Conservation (phyloP, 164 flowering plant genomes). For the Piper longum region DNA sequence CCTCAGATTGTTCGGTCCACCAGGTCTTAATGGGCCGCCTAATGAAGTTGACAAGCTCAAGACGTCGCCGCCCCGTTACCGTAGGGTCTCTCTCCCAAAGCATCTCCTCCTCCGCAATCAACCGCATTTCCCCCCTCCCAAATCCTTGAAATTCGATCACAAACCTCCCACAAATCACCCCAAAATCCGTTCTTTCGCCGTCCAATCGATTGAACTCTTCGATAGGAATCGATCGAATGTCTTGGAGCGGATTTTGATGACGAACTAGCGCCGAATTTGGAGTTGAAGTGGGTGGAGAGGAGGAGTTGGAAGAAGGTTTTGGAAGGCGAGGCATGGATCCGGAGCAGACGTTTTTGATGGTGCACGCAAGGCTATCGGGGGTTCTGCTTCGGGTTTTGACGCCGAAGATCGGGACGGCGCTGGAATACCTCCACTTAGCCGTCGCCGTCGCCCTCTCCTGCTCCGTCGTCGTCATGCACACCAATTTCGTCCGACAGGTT, state of each 20-base stretch:
- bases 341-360: conserved; percentile 83
- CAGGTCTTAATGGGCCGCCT: too few species aligned
- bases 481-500: conserved; percentile 88
- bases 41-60: too few species aligned
- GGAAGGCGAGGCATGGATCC: conserved; percentile 56
- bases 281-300: not conserved
- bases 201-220: too few species aligned
- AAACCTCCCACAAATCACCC: too few species aligned
- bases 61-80: too few species aligned
- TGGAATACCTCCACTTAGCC: conserved; percentile 58
- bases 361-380: conserved; percentile 57
- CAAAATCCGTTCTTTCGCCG: too few species aligned
- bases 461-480: conserved; percentile 87
- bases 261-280: not conserved
- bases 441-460: conserved; percentile 60
- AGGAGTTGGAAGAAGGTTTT: not conserved
- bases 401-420: conserved; percentile 51
- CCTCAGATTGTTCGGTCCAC: too few species aligned
- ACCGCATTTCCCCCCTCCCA: too few species aligned
- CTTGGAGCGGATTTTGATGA: not conserved
- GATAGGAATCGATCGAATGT: not conserved
- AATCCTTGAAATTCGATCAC: too few species aligned
- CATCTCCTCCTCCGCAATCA: too few species aligned
- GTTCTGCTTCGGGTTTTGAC: conserved; percentile 50
- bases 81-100: too few species aligned